Percentiles rank a stretch among this genome's conserved stretches.
Conservation (phyloP, 768 basidiomycete species). For the Suillus fuscotomentosus region DNA sequence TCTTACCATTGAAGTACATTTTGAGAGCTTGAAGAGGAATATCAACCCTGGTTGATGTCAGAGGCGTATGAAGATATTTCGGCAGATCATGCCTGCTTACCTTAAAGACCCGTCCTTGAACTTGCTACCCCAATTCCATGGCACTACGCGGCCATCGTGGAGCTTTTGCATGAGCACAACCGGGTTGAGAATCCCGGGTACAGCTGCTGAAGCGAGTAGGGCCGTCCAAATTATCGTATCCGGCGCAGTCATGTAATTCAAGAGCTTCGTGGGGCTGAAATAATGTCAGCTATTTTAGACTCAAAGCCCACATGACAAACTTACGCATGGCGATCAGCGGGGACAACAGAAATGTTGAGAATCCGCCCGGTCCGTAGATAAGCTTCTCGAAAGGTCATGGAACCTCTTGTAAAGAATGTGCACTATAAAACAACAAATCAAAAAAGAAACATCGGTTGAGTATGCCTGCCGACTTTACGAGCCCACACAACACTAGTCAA, state of each 20-base stretch:
- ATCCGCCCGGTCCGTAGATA: slow-evolving; percentile 91
- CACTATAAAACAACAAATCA: slow-evolving; percentile 42
- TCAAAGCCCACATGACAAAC: slow-evolving; percentile 20
- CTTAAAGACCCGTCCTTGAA: slow-evolving; percentile 93
- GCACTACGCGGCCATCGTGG: slow-evolving; percentile 72
- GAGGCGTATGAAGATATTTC: slow-evolving; percentile 3
- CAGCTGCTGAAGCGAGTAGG: slow-evolving; percentile 86
- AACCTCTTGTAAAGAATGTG: slow-evolving; percentile 88
- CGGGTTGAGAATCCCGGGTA: slow-evolving; percentile 93
- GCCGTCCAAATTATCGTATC: slow-evolving; percentile 86
- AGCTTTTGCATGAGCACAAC: slow-evolving; percentile 95
- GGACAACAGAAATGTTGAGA: slow-evolving; percentile 91
- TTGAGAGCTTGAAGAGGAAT: slow-evolving; percentile 90
- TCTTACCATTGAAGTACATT: slow-evolving; percentile 80
- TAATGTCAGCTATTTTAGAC: slow-evolving; percentile 11
- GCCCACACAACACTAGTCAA: slow-evolving; percentile 92
- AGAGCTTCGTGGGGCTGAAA: slow-evolving; percentile 84
- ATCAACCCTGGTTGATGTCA: slow-evolving; percentile 65
- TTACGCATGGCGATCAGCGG: slow-evolving; percentile 84
- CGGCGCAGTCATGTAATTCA: slow-evolving; percentile 96
- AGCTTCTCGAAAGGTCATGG: slow-evolving; percentile 94
- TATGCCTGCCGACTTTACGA: slow-evolving; percentile 57
- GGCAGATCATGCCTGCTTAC: slow-evolving; percentile 33
- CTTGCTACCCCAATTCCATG: slow-evolving; percentile 93
- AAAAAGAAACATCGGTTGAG: not conserved